Base-by-base conservation (phyloP, 1,284 basidiomycete species). In the Amylostereum chailletii region DNA sequence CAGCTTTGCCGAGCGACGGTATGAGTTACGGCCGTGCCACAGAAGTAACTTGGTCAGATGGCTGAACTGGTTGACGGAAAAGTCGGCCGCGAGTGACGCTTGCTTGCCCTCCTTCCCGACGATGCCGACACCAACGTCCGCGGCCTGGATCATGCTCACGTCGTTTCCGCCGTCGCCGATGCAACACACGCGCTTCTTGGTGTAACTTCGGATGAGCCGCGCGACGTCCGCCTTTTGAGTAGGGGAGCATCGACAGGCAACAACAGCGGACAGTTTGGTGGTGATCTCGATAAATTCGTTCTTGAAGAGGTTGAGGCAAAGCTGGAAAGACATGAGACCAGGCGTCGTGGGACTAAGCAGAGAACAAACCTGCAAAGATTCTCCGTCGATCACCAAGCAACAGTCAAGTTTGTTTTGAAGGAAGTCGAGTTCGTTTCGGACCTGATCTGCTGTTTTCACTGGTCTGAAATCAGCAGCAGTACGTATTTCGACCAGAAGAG, bases 81-180 rank as follows among this genome's bases (percentile, higher is more conserved):
- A 99, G 66, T 99, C 96, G 9, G 96, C 96, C 0, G 96, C 95
- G 2, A 99, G 78, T 0, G 94, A 96, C 0, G 96, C 96, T 67
- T 99, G 96, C 65, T 92, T 95, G 10, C 96, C 96, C 71, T 99
- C 96, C 65, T 99, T 99, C 11, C 96, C 96, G 5, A 98, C 94
- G 53, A 99, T 99, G 33, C 96, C 96, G 33, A 99, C 81, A 34
- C 94, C 94, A 93, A 45, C 34, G n/a, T 45, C 51, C 31, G 19
- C 41, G 10, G 43, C 6, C 19, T 2, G 48, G 39, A 40, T 10
- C 34, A 42, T 36, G 11, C 3, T 11, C 6, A 29, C 92, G 61
- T 96, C 93, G 63, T 96, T 96, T 5, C 92, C 92, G 43, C 92
- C 92, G 65, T 96, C 92, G 3, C 92, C 92, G 49, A 99, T 99